Evolutionary conservation across 768 basidiomycete genomes (phyloP).

Genomic region (Suillus brevipes): DNA sequence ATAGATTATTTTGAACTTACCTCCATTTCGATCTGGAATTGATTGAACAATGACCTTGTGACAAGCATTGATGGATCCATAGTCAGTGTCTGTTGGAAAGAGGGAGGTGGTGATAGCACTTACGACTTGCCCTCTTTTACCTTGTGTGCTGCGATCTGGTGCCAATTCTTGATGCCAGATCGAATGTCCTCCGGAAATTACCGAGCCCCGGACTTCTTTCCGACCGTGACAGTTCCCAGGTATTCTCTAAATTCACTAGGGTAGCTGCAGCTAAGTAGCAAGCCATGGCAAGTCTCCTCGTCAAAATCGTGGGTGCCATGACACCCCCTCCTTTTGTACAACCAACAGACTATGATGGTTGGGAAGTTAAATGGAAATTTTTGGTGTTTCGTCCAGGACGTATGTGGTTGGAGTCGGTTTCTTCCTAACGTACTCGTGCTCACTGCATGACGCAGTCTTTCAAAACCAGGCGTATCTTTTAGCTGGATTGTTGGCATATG

Average conservation of each 20-base stretch:
- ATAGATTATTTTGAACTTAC: constrained; percentile 18
- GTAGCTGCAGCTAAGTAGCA: neutral
- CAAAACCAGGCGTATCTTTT: constrained; percentile 63
- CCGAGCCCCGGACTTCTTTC: constrained; percentile 3
- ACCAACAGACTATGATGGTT: constrained; percentile 66
- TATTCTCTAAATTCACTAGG: neutral
- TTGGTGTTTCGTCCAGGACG: constrained; percentile 81
- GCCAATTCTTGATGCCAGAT: neutral
- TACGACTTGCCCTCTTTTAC: constrained; percentile 1
- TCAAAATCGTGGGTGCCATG: constrained; percentile 31
- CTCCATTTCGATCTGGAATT: constrained; percentile 33
- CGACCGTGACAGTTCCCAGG: neutral
- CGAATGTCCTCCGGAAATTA: constrained; percentile 10
- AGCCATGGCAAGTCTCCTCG: constrained; percentile 13
- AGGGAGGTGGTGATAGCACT: neutral
- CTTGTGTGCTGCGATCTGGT: constrained; percentile 2
- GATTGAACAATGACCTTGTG: constrained; percentile 20
- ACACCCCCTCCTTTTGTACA: constrained; percentile 60
- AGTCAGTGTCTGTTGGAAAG: constrained; percentile 1
- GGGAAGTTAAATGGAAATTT: constrained; percentile 71
- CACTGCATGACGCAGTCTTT: constrained; percentile 48
- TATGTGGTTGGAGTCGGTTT: constrained; percentile 34
- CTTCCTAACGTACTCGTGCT: constrained; percentile 4
- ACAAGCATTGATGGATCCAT: constrained; percentile 28
- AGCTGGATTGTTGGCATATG: constrained; percentile 52